Evolutionary conservation across 148 eudicot species (phyloP).

Genomic region (Suaeda aralocaspica): DNA sequence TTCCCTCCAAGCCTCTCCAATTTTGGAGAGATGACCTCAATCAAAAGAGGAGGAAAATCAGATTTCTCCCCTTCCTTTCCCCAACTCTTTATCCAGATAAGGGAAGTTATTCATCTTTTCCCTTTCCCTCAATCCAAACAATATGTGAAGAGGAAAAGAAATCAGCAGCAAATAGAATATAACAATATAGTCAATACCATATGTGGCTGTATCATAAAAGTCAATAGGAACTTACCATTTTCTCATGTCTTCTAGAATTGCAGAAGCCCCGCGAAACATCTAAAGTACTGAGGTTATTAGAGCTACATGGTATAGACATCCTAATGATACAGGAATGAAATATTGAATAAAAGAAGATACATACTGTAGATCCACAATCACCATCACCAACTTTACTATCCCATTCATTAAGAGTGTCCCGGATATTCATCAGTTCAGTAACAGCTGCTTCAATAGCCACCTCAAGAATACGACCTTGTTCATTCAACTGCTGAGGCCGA

Average conservation of each 20-base stretch:
- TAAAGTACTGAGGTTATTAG: conserved; percentile 34
- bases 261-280: conserved; percentile 92
- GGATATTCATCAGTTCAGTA: conserved; percentile 55
- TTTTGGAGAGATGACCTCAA: too few relatives aligned
- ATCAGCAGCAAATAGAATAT: too few relatives aligned
- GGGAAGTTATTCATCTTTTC: too few relatives aligned
- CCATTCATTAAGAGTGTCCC: conserved; percentile 85
- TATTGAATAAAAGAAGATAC: conserved; percentile 19
- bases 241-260: conserved; percentile 82
- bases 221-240: conserved; percentile 47
- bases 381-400: conserved; percentile 98
- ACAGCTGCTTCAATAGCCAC: conserved; percentile 86
- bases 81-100: too few relatives aligned
- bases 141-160: neutral
- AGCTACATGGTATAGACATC: conserved; percentile 2
- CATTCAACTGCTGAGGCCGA: conserved; percentile 67
- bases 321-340: neutral
- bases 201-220: neutral
- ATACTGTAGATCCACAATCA: conserved; percentile 98
- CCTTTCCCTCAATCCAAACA: too few relatives aligned
- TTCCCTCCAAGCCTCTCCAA: too few relatives aligned
- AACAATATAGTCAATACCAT: neutral
- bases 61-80: too few relatives aligned
- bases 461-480: conserved; percentile 65
- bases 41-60: too few relatives aligned